Base-by-base conservation (phyloP, 805 yeast species). In the Peterozyma xylosa region DNA sequence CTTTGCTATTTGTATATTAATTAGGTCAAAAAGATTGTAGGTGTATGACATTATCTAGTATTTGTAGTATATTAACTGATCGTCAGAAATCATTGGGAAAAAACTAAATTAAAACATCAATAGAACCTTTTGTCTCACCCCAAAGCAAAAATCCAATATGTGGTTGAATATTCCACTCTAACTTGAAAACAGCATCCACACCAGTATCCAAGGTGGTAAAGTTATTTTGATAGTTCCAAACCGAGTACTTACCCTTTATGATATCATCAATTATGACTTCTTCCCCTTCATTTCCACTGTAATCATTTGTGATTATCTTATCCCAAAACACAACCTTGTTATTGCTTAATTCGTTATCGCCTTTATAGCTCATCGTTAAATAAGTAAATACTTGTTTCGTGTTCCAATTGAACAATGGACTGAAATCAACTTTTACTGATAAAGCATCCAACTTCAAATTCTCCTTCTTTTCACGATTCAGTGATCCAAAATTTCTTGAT, bases 321-420 rank as follows among this genome's bases (percentile, higher is more conserved):
- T 91, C 98, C 99, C 99, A 91, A 57, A 86, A 80, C 0, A 91
- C 84, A 34, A 90, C 86, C 50, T 80, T 79, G 61, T 82, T 84
- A 2, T 48, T 64, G 53, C 46, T 64, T 58, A 47, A 57, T 39
- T 45, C 62, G 71, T 36, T 70, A 55, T 50, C 36, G 11, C 78
- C 79, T 14, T 70, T 67, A 54, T 90, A 90, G 56, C 87, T 91
- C 1, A 95, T 96, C 2, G 95, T 86, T 49, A 93, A 69, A 56
- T 91, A 93, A 5, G 83, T 86, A 56, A 93, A 91, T n/a, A 91
- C 80, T 63, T 91, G 98, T 59, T 91, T 91, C 11, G 99, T 93
- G 64, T 91, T 93, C 96, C 97, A 91, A 62, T 85, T 89, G 74
- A 90, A 90, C 42, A 93, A 70, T 2, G 87, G 81, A 1, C 86